Evolutionary conservation across 805 yeast species (phyloP).

Genomic region (Starmerella vitae): DNA sequence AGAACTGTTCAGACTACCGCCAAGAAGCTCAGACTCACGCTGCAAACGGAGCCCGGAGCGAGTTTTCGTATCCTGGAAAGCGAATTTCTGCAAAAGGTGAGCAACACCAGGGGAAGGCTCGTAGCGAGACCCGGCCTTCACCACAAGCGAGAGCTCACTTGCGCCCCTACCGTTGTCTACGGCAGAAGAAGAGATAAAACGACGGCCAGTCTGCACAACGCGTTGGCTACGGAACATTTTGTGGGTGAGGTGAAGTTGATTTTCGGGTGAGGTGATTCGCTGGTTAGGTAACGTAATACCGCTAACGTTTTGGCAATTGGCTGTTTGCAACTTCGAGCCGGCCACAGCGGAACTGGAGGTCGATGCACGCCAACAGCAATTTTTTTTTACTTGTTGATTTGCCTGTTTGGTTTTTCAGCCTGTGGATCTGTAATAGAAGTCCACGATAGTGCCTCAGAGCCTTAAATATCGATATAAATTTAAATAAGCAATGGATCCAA

Average conservation of each 20-base stretch:
- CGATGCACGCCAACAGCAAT: no score
- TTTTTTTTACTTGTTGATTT: no score
- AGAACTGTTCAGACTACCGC: conserved; percentile 58
- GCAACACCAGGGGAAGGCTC: conserved; percentile 61
- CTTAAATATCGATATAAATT: no score
- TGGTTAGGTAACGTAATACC: background rate
- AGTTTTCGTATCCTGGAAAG: conserved; percentile 59
- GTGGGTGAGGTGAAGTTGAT: background rate
- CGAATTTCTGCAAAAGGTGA: conserved; percentile 71
- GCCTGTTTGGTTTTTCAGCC: no score
- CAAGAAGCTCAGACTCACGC: conserved; percentile 88
- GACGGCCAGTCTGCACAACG: conserved; percentile 8
- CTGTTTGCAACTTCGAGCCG: no score
- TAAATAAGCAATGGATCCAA: no score
- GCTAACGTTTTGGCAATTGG: no score
- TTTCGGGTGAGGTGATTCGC: conserved; percentile 4
- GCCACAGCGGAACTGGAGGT: no score
- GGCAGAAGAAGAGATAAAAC: conserved; percentile 8
- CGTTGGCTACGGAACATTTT: conserved; percentile 11
- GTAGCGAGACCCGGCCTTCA: conserved; percentile 69
- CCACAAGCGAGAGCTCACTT: conserved; percentile 64
- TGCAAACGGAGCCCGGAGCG: conserved; percentile 85
- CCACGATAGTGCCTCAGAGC: no score
- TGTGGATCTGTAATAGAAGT: no score
- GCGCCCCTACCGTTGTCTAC: conserved; percentile 49